These are phyloP conservation scores for Naganishia vaughanmartiniae DNA, from an alignment of 768 basidiomycete genomes.

Conservation along the genomic window DNA sequence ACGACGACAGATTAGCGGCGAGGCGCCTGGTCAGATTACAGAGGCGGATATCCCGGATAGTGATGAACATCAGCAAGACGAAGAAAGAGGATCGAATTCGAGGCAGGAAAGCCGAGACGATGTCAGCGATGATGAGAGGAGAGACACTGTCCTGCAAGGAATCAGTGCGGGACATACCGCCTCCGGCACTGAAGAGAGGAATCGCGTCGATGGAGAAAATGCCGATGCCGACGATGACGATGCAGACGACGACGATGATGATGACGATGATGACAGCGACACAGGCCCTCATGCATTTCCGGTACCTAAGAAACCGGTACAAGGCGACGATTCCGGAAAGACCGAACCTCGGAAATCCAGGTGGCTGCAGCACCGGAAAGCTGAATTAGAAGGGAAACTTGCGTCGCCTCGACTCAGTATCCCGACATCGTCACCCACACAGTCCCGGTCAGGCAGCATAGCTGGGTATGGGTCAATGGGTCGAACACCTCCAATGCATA, in stretches of 20 bases:
- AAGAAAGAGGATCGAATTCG: background rate
- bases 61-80: constrained; percentile 67
- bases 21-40: constrained; percentile 8
- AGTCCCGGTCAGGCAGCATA: background rate
- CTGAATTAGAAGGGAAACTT: background rate
- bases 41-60: constrained; percentile 72
- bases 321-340: background rate
- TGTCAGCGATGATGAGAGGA: background rate
- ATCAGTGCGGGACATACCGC: background rate
- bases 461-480: constrained; percentile 25
- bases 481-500: constrained; percentile 6
- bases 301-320: background rate
- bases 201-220: background rate
- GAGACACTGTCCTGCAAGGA: background rate
- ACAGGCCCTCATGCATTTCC: background rate
- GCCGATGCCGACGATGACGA: background rate
- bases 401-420: background rate
- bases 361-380: background rate
- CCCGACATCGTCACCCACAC: background rate
- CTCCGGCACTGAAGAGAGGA: background rate
- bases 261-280: constrained; percentile 17
- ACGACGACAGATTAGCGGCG: constrained; percentile 34
- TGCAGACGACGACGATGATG: constrained; percentile 16
- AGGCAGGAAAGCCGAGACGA: background rate
- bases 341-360: background rate